A percentile compares a stretch with the other conserved stretches of the same genome.
Evolutionary conservation across 495 filamentous ascomycete species (phyloP).

Genomic region (Usnea hakonensis): DNA sequence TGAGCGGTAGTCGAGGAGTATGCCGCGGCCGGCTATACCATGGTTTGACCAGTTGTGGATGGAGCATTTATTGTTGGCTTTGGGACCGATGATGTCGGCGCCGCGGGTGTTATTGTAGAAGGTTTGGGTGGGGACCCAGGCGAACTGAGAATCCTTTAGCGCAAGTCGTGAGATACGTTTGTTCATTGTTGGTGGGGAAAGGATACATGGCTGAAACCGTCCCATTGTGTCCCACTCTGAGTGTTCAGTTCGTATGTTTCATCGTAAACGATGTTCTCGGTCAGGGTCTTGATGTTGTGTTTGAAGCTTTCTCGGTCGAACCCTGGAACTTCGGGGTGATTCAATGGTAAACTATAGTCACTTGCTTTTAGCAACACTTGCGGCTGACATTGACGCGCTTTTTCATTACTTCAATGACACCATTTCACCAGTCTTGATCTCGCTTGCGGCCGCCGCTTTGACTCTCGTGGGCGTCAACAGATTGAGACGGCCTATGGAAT

Average conservation of each 20-base stretch:
- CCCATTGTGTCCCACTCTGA: slow-evolving; percentile 71
- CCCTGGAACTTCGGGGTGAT: slow-evolving; percentile 42
- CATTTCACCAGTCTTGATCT: slow-evolving; percentile 50
- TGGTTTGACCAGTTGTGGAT: slow-evolving; percentile 45
- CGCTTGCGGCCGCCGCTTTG: slow-evolving; percentile 38
- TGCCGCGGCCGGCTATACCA: slow-evolving; percentile 49
- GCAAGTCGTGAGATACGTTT: background rate
- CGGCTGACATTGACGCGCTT: background rate
- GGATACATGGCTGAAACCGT: slow-evolving; percentile 66
- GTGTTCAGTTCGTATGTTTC: slow-evolving; percentile 70
- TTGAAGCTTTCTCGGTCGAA: slow-evolving; percentile 51
- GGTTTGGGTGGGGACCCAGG: slow-evolving; percentile 33
- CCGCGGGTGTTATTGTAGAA: slow-evolving; percentile 49
- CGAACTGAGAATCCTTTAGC: slow-evolving; percentile 29
- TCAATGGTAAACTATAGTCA: slow-evolving; percentile 46
- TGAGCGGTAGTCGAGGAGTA: slow-evolving; percentile 50
- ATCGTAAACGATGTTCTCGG: slow-evolving; percentile 47
- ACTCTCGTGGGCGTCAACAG: slow-evolving; percentile 50
- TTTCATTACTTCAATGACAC: slow-evolving; percentile 40
- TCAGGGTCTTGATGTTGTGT: slow-evolving; percentile 48
- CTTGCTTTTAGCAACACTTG: background rate
- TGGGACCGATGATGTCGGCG: slow-evolving; percentile 45
- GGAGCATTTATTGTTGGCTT: slow-evolving; percentile 44
- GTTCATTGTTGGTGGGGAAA: slow-evolving; percentile 5
- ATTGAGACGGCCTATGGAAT: slow-evolving; percentile 46